Base-by-base conservation (phyloP, 2,329 filamentous ascomycete genomes). In the Helotiales sp. region DNA sequence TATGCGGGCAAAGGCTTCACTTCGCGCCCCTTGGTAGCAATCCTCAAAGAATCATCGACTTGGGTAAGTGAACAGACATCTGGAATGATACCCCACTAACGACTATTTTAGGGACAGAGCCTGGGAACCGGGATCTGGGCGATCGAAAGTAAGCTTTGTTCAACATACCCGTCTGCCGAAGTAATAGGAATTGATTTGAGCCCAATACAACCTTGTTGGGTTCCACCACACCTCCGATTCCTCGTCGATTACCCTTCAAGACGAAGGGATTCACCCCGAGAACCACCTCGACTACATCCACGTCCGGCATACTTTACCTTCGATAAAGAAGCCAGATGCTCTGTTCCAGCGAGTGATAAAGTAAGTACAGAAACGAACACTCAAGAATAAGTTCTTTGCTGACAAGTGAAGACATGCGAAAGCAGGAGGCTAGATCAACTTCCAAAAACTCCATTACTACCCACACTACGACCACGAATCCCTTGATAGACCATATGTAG, bases 211-310 rank as follows among this genome's bases (percentile, higher is more conserved):
- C 87, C 88, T 2, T 80, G 80, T 8, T 82, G 85, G 63, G 88
- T 92, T 0, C 90, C 91, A 0, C 85, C 86, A 13, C 93, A 93
- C 70, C 88, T 93, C n/a, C 86, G 87, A 69, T 93, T 93, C 69
- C 87, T 87, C 66, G 84, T 93, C 45, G 67, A 69, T 52, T 67
- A 71, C 45, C 45, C 43, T 60, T 2, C 65, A 64, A 34, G 61
- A 65, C 83, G 78, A 77, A 28, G 81, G 78, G 78, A 83, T 77
- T 76, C 85, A 78, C 50, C 78, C 81, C 11, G 73, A 78, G 0
- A 71, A 80, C 63, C 79, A 80, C 63, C 86, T 87, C 69, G 86
- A 89, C 76, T 85, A 83, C 69, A 81, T 90, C 55, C 87, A 89
- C 74, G 80, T 83, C 1, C 83, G 84, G 15, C 61, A 63, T 52